A percentile compares a stretch with the other conserved stretches of the same genome.
These are phyloP conservation scores for Aotearoamyces nothofagi DNA, from an alignment of 2,329 filamentous ascomycete species.

Conservation along the genomic window DNA sequence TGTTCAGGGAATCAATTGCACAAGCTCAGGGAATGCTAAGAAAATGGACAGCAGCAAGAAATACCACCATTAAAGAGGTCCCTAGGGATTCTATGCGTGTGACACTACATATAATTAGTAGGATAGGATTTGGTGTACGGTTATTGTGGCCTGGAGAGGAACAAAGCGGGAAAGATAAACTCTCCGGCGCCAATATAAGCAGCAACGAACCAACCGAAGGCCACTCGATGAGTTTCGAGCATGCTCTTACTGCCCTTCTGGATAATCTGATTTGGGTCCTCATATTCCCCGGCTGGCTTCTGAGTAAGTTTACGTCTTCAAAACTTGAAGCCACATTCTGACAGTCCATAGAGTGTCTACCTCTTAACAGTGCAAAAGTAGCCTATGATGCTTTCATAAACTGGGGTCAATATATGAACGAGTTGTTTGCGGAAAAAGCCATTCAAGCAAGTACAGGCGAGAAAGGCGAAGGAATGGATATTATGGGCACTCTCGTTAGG, in stretches of 20 bases:
- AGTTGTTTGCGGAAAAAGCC: slow-evolving; percentile 36
- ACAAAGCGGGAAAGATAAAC: slow-evolving; percentile 25
- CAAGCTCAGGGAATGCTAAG: slow-evolving; percentile 48
- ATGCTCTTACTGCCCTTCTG: slow-evolving; percentile 35
- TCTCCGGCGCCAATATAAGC: slow-evolving; percentile 26
- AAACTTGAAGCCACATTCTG: background rate
- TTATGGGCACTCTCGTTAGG: slow-evolving; percentile 37
- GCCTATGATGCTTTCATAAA: slow-evolving; percentile 32
- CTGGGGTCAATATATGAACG: slow-evolving; percentile 48
- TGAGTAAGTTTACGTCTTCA: slow-evolving; percentile 21
- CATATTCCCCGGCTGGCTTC: slow-evolving; percentile 32
- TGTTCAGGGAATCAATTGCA: slow-evolving; percentile 45
- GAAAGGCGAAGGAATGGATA: slow-evolving; percentile 31
- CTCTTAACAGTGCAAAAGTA: slow-evolving; percentile 27
- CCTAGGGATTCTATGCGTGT: slow-evolving; percentile 52
- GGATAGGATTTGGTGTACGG: slow-evolving; percentile 55
- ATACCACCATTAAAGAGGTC: slow-evolving; percentile 35
- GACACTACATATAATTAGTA: slow-evolving; percentile 43
- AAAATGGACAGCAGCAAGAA: slow-evolving; percentile 35
- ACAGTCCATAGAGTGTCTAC: slow-evolving; percentile 19
- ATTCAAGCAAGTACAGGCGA: slow-evolving; percentile 24
- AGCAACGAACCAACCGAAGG: slow-evolving; percentile 19
- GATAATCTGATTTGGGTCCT: slow-evolving; percentile 36
- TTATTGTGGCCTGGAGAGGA: slow-evolving; percentile 48
- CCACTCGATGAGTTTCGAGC: slow-evolving; percentile 37